Conservation (phyloP, 202 grass and related monocot species). For the Brachypodium distachyon region DNA sequence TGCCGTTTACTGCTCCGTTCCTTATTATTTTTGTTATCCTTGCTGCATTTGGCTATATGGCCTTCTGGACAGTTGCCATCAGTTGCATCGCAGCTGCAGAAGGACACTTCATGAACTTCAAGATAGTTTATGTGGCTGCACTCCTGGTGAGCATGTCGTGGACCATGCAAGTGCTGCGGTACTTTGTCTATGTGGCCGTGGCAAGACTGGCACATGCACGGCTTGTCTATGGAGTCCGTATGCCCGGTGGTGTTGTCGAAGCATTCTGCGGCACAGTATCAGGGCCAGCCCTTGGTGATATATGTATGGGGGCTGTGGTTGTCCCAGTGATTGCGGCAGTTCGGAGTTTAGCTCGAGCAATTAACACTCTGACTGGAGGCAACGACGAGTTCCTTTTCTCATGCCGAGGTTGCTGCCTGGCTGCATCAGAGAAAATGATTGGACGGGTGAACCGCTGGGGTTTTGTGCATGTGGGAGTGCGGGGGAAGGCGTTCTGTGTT, state of each 20-base stretch:
- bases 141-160: constrained; percentile 78
- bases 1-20: constrained; percentile 30
- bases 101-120: constrained; percentile 41
- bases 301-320: constrained; percentile 63
- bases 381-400: constrained; percentile 83
- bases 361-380: constrained; percentile 30
- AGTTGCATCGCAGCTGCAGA: constrained; percentile 57
- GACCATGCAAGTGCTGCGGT: constrained; percentile 89
- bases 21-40: constrained; percentile 29
- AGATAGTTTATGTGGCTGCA: constrained; percentile 37
- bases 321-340: constrained; percentile 42
- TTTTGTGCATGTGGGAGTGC: constrained; percentile 67
- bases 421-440: constrained; percentile 60
- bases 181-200: constrained; percentile 56
- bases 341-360: constrained; percentile 54
- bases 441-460: constrained; percentile 82
- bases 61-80: constrained; percentile 73
- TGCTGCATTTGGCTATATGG: constrained; percentile 44
- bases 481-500: constrained; percentile 57
- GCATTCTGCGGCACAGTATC: constrained; percentile 33
- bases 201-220: constrained; percentile 51
- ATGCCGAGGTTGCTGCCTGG: constrained; percentile 54
- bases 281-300: constrained; percentile 51
- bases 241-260: constrained; percentile 30
- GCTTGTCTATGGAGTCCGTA: constrained; percentile 36